These are phyloP conservation scores for Loxodes magnus DNA, from an alignment of 73 alveolate genomes.

Conservation along the genomic window DNA sequence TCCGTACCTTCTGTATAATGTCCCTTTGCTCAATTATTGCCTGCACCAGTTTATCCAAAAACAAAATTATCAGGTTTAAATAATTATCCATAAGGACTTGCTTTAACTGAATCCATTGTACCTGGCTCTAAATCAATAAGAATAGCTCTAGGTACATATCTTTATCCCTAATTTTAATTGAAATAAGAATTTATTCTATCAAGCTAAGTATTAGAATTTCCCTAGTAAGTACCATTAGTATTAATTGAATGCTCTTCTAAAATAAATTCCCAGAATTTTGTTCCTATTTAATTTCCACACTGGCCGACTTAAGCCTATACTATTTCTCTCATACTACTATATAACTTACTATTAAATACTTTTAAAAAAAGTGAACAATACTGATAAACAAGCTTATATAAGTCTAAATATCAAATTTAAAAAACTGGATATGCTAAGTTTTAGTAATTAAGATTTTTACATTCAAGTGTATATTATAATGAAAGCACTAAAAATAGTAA, in stretches of 20 bases:
- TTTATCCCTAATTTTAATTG: conserved; percentile 95
- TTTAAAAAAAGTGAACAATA: no score
- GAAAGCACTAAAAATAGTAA: no score
- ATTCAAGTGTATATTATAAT: no score
- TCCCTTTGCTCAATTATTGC: conserved; percentile 99
- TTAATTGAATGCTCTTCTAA: conserved; percentile 99
- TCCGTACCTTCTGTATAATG: conserved; percentile 97
- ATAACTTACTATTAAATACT: no score
- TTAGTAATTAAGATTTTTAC: no score
- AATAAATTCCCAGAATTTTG: conserved; percentile 99
- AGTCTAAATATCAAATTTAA: no score
- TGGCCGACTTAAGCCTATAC: conserved; percentile 89
- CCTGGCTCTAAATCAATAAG: conserved; percentile 99
- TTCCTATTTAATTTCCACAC: conserved; percentile 99
- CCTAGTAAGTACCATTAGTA: conserved; percentile 96
- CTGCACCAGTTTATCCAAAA: conserved; percentile 94
- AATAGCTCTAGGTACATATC: conserved; percentile 96
- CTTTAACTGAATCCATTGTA: conserved; percentile 97
- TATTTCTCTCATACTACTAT: conserved; percentile 21
- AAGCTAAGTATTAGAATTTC: conserved; percentile 90
- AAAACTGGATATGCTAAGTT: no score
- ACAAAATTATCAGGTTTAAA: conserved; percentile 99
- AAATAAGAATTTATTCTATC: conserved; percentile 90
- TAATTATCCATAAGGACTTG: conserved; percentile 97
- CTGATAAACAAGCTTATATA: no score